phyloP scores from a whole-genome alignment of 345 rosid genomes.

The Heritiera littoralis region DNA sequence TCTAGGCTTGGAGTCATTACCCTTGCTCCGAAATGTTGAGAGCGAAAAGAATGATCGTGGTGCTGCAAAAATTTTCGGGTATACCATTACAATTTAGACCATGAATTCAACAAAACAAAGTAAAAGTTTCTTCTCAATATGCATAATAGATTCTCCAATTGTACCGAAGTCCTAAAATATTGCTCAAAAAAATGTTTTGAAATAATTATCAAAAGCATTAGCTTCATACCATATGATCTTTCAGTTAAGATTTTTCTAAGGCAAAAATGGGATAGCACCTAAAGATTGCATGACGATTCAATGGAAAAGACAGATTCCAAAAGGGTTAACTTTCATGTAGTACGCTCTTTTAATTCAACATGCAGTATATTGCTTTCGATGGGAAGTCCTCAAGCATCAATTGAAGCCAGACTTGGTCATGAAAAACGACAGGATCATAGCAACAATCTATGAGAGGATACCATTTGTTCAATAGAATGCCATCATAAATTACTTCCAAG shows the following conservation, averaged over 20 bases:
- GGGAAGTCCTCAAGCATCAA: not conserved
- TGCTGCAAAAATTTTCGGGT: constrained; percentile 46
- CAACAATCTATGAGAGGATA: constrained; percentile 10
- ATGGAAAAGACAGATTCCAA: not conserved
- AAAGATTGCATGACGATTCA: not conserved
- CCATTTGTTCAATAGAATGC: not conserved
- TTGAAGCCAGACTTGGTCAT: not conserved
- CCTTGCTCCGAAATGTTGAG: constrained; percentile 94
- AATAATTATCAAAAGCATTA: not conserved
- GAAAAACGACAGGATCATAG: not conserved
- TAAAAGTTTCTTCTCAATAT: not conserved
- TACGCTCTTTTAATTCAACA: not conserved
- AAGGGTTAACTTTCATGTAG: constrained; percentile 6
- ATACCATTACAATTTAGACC: not conserved
- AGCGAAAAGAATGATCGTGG: constrained; percentile 95
- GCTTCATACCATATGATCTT: not conserved
- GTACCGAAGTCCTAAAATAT: not conserved
- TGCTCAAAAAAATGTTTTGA: not conserved
- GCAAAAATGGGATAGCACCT: not conserved
- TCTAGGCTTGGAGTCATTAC: constrained; percentile 64
- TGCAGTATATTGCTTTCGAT: not conserved
- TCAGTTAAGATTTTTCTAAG: not conserved
- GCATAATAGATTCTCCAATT: not conserved
- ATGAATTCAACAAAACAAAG: not conserved
- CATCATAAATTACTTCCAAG: not conserved